Conservation (phyloP, 371 early-diverging fungal species). For the Mortierella sp. region DNA sequence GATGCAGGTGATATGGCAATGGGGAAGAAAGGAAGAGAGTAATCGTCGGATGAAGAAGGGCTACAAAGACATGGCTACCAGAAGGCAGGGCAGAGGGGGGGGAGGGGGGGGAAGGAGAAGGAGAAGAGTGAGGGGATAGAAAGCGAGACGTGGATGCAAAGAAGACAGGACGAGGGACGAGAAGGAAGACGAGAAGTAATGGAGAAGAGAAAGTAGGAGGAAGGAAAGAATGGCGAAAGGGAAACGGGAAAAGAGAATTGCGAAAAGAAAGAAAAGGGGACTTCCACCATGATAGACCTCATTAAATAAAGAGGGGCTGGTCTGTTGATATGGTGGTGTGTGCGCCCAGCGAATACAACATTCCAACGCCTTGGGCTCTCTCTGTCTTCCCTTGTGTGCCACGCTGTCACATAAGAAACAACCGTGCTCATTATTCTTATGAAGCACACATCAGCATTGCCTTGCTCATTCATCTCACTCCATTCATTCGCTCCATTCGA, state of each 20-base stretch:
- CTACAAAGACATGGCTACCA: not conserved
- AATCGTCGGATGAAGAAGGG: not conserved
- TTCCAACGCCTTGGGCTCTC: not conserved
- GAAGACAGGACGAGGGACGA: not conserved
- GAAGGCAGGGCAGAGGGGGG: not conserved
- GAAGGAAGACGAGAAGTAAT: not conserved
- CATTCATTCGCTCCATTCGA: not conserved
- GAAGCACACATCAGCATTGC: not conserved
- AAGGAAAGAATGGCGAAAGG: not conserved
- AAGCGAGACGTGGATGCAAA: slow-evolving; percentile 3
- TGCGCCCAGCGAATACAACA: not conserved
- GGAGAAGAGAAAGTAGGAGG: not conserved
- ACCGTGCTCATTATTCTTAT: no score
- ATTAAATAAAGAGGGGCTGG: not conserved
- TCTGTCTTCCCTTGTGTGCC: not conserved
- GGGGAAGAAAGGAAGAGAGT: not conserved
- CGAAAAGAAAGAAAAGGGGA: not conserved
- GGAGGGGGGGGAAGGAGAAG: not conserved
- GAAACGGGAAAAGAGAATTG: not conserved
- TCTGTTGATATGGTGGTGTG: not conserved
- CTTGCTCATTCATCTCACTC: not conserved
- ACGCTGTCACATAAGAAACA: no score
- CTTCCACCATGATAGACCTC: not conserved
- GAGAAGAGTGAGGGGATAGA: not conserved
- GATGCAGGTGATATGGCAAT: not conserved